A percentile compares a stretch with the other conserved stretches of the same genome.
These are phyloP conservation scores for Lobosporangium transversale DNA, from an alignment of 192 early-diverging fungal genomes.

Conservation along the genomic window DNA sequence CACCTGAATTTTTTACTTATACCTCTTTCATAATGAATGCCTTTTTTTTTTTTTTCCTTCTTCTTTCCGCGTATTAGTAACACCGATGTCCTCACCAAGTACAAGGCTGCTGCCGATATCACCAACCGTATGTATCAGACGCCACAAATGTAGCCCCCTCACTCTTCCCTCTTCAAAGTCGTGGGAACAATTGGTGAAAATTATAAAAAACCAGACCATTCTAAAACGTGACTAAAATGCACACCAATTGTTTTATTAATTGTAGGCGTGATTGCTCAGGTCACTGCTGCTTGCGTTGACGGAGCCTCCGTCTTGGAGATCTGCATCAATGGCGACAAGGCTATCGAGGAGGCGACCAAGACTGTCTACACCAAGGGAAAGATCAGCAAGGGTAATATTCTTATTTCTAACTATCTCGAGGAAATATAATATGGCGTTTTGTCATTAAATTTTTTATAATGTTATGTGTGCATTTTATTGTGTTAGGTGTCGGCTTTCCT, in stretches of 20 bases:
- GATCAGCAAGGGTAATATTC: constrained; percentile 70
- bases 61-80: constrained; percentile 55
- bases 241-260: background rate
- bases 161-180: background rate
- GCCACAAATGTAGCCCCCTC: too few species aligned
- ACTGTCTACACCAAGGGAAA: constrained; percentile 84
- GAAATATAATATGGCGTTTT: too few species aligned
- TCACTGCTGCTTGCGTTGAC: constrained; percentile 74
- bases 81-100: constrained; percentile 86
- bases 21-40: too few species aligned
- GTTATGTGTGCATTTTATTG: background rate
- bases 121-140: constrained; percentile 74
- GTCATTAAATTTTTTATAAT: too few species aligned
- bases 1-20: too few species aligned
- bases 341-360: constrained; percentile 81
- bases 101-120: constrained; percentile 91
- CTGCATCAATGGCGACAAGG: constrained; percentile 88
- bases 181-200: too few species aligned
- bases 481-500: constrained; percentile 89
- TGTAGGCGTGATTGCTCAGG: constrained; percentile 74
- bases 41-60: background rate
- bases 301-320: constrained; percentile 89
- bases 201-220: too few species aligned
- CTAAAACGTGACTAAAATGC: too few species aligned
- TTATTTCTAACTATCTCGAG: too few species aligned